These are phyloP conservation scores for Coniosporium apollinis DNA, from an alignment of 495 filamentous ascomycete species.

Conservation along the genomic window DNA sequence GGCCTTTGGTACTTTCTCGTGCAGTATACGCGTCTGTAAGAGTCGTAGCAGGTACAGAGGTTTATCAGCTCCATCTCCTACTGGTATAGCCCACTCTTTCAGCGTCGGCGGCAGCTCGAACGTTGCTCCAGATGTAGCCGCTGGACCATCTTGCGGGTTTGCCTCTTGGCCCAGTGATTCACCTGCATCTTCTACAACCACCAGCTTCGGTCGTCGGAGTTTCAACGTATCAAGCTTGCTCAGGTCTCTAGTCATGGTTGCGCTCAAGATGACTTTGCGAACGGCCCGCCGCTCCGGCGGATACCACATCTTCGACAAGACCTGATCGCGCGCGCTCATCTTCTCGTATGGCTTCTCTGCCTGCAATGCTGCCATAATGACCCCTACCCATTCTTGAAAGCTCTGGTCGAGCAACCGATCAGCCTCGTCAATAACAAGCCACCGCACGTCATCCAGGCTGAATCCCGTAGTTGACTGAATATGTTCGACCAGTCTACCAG, in stretches of 20 bases:
- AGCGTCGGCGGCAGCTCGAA: conserved; percentile 53
- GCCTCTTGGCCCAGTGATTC: conserved; percentile 19
- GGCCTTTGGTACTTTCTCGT: too few relatives aligned
- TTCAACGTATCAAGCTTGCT: conserved; percentile 59
- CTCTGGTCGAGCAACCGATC: conserved; percentile 81
- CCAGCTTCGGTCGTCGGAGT: conserved; percentile 54
- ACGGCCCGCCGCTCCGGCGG: conserved; percentile 25
- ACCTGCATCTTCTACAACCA: conserved; percentile 47
- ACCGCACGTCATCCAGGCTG: conserved; percentile 52
- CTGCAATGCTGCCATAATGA: conserved; percentile 49
- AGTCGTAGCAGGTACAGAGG: conserved; percentile 60
- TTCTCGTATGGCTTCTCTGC: conserved; percentile 30
- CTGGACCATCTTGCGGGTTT: conserved; percentile 3
- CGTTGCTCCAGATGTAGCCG: conserved; percentile 2
- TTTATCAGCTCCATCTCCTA: conserved; percentile 62
- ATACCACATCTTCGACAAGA: conserved; percentile 21
- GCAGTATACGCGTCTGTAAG: conserved; percentile 22
- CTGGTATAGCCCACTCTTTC: conserved; percentile 53
- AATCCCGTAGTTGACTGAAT: conserved; percentile 70
- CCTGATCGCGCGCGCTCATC: conserved; percentile 29
- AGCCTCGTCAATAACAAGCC: conserved; percentile 87
- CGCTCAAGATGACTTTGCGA: conserved; percentile 68
- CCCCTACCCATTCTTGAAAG: conserved; percentile 79
- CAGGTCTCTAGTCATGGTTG: conserved; percentile 84
- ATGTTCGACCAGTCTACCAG: conserved; percentile 84